Evolutionary conservation across 2,329 filamentous ascomycete genomes (phyloP), one percentile per base, ranked within the genome.

Genomic region (Cyclaneusma minus): DNA sequence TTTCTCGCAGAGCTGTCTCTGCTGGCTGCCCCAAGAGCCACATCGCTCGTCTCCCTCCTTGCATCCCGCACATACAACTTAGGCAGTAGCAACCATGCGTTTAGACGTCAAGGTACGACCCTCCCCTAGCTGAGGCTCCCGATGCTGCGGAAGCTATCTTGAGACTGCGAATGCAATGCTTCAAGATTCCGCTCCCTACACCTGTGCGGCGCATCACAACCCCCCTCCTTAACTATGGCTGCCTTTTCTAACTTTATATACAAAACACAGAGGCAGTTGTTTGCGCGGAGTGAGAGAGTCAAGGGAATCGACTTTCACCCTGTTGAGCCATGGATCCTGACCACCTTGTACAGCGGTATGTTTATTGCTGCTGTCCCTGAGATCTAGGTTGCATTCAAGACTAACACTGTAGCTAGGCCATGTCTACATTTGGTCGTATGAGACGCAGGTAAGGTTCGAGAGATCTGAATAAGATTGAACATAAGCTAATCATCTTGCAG

Each of bases 361-460:
- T 35, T 12, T 24, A n/a, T n/a, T n/a, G n/a, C n/a, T 29, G 9
- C 15, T 21, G 16, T 29, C 27, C 33, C 14, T 20, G 28, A 25
- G 13, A 34, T 22, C 13, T 28, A 11, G 17, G 17, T 13, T 21
- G 21, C 16, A 24, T 27, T 25, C 27, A 22, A 34, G 29, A 22
- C 48, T 52, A 38, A 52, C 38, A 27, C 13, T 14, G 21, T 34
- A 8, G 3, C 7, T 28, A 84, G 83, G 89, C 54, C 87, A 95
- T 62, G 89, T 92, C 51, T 91, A 95, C 62, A 95, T 98, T 51
- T 95, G 89, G 85, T 94, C 87, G 17, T 93, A 92, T 56, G 87
- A 92, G 58, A 91, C 84, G 27, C 84, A 92, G 53, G 62, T 64
- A 51, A 32, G 49, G 23, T 23, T 6, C 7, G 13, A 13, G 5